Base-by-base conservation (phyloP, 495 filamentous ascomycete genomes). In the Rhypophila decipiens region DNA sequence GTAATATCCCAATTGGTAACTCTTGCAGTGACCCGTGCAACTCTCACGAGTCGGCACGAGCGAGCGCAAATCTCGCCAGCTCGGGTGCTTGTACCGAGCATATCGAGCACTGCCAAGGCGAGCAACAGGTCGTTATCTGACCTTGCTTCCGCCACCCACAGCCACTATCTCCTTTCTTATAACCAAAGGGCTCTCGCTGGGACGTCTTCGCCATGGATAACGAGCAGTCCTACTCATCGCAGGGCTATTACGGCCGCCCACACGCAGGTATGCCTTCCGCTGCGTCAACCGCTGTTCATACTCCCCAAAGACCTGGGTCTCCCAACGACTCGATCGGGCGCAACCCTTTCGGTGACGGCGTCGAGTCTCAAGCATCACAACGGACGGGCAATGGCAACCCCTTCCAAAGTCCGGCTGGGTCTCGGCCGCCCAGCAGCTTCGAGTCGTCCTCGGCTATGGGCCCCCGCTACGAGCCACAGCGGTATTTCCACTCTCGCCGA, bases 401-500 rank as follows among this genome's bases (percentile, higher is more conserved):
- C 22, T 84, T 84, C 57, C 50, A 67, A 21, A 77, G 77, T 31
- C 78, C 80, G n/a, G 67, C 68, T 42, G 66, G 50, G 37, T 84
- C 80, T 7, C 67, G 74, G 31, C 76, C 79, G 2, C 57, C 63
- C 1, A 83, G 78, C 17, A 75, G 72, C 52, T 68, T 69, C 49
- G 74, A 65, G 10, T 70, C 72, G 9, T 72, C 73, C 1, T 76
- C 74, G 13, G 71, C 58, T 0, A 42, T 71, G 4, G 63, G 55
- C n/a, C 47, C 35, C 9, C 52, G 64, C 34, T 61, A 53, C 43
- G 58, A 63, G 24, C 53, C 58, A 9, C 64, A 72, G 47, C 70
- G 75, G 52, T 91, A 86, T 61, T 91, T 91, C 64, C 84, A 83
- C 61, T 89, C 86, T 11, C 70, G 87, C 35, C 67, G 86, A 47